These are phyloP conservation scores for Leavenworthia alabamica DNA, from an alignment of 345 rosid genomes.

Conservation along the genomic window DNA sequence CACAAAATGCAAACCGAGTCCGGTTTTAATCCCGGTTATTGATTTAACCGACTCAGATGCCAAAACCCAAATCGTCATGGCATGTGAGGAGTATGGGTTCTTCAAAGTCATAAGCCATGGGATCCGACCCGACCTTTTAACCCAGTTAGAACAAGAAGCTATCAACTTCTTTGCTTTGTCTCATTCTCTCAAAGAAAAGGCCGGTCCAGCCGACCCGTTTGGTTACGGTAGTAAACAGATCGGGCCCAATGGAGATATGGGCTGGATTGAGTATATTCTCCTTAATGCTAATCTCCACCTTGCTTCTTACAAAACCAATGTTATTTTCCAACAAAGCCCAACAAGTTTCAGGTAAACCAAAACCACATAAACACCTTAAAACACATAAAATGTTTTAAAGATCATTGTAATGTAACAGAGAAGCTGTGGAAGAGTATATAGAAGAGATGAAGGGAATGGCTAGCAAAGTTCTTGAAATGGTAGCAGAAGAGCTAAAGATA, in stretches of 20 bases:
- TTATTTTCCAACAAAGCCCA: slow-evolving; percentile 38
- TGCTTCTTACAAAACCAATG: slow-evolving; percentile 24
- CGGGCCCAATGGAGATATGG: slow-evolving; percentile 64
- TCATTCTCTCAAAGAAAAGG: slow-evolving; percentile 49
- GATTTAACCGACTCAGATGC: slow-evolving; percentile 55
- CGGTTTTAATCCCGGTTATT: slow-evolving; percentile 43
- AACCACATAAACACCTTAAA: neutral
- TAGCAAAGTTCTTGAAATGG: slow-evolving; percentile 54
- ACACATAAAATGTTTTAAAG: neutral
- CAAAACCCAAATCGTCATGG: slow-evolving; percentile 39
- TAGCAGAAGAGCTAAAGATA: slow-evolving; percentile 60
- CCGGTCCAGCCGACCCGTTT: slow-evolving; percentile 69
- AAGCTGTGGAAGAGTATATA: slow-evolving; percentile 48
- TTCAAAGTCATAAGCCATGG: slow-evolving; percentile 72
- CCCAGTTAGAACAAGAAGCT: slow-evolving; percentile 48
- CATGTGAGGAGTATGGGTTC: slow-evolving; percentile 70
- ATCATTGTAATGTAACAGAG: slow-evolving; percentile 32
- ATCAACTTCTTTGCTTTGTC: slow-evolving; percentile 48
- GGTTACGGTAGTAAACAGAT: slow-evolving; percentile 74
- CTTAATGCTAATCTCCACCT: slow-evolving; percentile 39
- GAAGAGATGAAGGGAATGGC: slow-evolving; percentile 50
- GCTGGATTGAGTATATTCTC: slow-evolving; percentile 72
- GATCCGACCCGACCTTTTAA: slow-evolving; percentile 43
- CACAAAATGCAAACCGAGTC: slow-evolving; percentile 34
- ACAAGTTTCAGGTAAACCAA: slow-evolving; percentile 43